Conservation (phyloP, 2,329 filamentous ascomycete genomes). For the Pseudocercospora fijiensis region DNA sequence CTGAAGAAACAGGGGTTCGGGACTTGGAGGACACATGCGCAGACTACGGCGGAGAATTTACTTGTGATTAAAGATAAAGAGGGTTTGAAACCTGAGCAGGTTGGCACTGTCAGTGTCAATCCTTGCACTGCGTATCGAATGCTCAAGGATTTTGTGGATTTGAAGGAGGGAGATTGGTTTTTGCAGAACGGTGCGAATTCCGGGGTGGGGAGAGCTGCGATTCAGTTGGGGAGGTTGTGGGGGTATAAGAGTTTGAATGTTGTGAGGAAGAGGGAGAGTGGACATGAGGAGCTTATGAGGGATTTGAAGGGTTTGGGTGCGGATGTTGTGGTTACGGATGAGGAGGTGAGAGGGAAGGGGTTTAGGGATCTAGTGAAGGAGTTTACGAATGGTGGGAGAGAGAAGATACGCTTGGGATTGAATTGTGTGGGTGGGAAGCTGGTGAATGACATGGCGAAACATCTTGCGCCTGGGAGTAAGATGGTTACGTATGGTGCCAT, state of each 20-base stretch:
- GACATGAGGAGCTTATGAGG: conserved; percentile 63
- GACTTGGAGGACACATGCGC: conserved; percentile 91
- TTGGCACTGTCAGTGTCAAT: conserved; percentile 86
- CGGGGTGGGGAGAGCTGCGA: conserved; percentile 85
- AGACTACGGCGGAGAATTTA: conserved; percentile 60
- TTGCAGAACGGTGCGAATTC: conserved; percentile 96
- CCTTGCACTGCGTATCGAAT: conserved; percentile 93
- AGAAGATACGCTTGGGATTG: conserved; percentile 72
- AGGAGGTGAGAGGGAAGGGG: conserved; percentile 59
- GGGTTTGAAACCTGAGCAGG: conserved; percentile 72
- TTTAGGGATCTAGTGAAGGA: conserved; percentile 63
- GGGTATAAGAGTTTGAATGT: conserved; percentile 89
- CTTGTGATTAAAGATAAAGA: conserved; percentile 68
- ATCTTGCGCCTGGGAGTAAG: conserved; percentile 63
- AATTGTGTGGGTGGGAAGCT: conserved; percentile 94
- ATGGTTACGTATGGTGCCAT: conserved; percentile 96
- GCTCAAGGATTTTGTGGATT: conserved; percentile 72
- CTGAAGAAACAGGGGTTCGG: conserved; percentile 80
- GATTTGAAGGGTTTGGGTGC: conserved; percentile 63
- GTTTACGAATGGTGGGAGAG: conserved; percentile 69
- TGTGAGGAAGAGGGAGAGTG: conserved; percentile 69
- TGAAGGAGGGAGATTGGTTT: conserved; percentile 82
- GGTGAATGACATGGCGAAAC: conserved; percentile 74
- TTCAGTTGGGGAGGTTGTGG: conserved; percentile 84
- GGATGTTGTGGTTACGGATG: conserved; percentile 62